These are phyloP conservation scores for Kurtzmaniella fragi DNA, from an alignment of 805 yeast genomes.

Conservation along the genomic window DNA sequence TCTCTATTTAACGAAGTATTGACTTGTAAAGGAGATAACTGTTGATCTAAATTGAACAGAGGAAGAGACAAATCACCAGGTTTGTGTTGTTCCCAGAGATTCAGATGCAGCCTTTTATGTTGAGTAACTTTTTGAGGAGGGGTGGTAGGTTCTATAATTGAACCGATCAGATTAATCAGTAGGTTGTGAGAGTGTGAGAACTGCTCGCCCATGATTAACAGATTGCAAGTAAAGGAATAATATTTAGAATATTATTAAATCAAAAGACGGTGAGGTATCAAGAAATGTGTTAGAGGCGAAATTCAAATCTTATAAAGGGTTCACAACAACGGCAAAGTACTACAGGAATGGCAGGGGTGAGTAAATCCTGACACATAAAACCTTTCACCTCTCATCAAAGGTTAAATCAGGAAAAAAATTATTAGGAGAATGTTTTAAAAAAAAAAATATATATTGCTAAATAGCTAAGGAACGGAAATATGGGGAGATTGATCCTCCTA, in stretches of 20 bases:
- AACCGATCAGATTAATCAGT: constrained; percentile 38
- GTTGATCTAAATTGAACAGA: constrained; percentile 19
- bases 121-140: constrained; percentile 28
- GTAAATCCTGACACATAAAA: constrained; percentile 3
- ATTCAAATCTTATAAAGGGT: constrained; percentile 2
- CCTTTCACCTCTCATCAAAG: neutral
- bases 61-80: constrained; percentile 23
- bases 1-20: neutral
- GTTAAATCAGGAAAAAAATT: too few relatives aligned
- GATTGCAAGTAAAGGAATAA: neutral
- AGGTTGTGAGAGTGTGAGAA: constrained; percentile 24
- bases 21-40: constrained; percentile 1
- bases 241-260: neutral
- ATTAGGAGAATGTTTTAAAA: too few relatives aligned
- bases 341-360: constrained; percentile 3
- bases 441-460: too few relatives aligned
- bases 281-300: neutral
- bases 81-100: constrained; percentile 8
- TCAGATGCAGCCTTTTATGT: constrained; percentile 6
- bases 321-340: neutral
- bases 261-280: neutral
- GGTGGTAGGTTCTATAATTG: constrained; percentile 48
- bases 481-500: too few relatives aligned
- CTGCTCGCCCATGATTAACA: constrained; percentile 1
- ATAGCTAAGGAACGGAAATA: too few relatives aligned